These are phyloP conservation scores for Sporothrix euskadiensis DNA, from an alignment of 2,329 filamentous ascomycete genomes.

Conservation along the genomic window DNA sequence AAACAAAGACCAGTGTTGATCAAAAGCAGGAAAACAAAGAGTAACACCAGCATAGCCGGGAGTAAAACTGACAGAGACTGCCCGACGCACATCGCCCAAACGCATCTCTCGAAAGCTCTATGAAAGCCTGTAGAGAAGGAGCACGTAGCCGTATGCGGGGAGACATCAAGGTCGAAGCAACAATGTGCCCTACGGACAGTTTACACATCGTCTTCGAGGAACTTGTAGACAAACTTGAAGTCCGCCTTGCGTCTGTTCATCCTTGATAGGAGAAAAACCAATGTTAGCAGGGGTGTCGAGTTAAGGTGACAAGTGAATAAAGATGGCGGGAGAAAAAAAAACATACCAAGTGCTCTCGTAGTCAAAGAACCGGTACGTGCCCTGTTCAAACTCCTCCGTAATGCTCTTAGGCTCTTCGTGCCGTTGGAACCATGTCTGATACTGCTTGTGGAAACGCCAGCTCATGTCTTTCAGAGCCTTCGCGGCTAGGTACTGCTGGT, in stretches of 20 bases:
- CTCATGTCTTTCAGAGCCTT: constrained; percentile 98
- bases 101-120: not conserved
- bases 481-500: constrained; percentile 92
- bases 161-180: not conserved
- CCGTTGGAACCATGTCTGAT: constrained; percentile 98
- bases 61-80: not conserved
- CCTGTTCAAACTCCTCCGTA: constrained; percentile 97
- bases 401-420: constrained; percentile 99
- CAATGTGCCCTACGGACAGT: not conserved
- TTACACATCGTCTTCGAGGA: constrained; percentile 88
- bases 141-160: not conserved
- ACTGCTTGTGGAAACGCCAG: constrained; percentile 99
- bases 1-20: not conserved
- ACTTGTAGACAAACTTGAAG: constrained; percentile 98
- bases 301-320: constrained; percentile 7
- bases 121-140: not conserved
- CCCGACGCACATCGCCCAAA: not conserved
- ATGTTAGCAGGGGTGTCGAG: not conserved
- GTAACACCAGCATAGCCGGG: not conserved
- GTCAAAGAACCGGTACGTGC: constrained; percentile 98
- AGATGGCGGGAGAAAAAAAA: not conserved
- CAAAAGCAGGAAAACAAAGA: not conserved
- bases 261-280: constrained; percentile 52
- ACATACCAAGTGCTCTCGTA: constrained; percentile 98
- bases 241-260: constrained; percentile 98